These are phyloP conservation scores for Cymbopogon citratus DNA, from an alignment of 176 grass and related monocot species.

Conservation along the genomic window DNA sequence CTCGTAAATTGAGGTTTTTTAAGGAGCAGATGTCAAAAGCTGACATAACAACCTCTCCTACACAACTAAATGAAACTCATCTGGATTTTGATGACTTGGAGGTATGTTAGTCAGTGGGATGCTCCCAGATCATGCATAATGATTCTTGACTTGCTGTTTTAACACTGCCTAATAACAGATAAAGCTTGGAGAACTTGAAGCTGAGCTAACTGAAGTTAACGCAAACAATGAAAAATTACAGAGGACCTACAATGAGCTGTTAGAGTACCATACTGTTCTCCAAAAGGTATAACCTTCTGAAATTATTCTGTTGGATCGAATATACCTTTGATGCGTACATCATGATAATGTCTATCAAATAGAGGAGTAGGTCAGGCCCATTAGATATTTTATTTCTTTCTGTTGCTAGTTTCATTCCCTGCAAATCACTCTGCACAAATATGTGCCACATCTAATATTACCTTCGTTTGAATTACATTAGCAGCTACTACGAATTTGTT, in stretches of 20 bases:
- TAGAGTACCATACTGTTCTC: conserved; percentile 82
- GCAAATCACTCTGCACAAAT: not conserved
- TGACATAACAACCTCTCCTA: conserved; percentile 39
- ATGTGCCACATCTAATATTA: conserved; percentile 12
- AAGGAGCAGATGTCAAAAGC: conserved; percentile 85
- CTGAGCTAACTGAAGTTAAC: conserved; percentile 95
- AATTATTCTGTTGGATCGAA: conserved; percentile 2
- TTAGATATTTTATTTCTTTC: not conserved
- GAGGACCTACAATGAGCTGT: conserved; percentile 69
- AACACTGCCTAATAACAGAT: conserved; percentile 49
- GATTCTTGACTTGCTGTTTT: not conserved
- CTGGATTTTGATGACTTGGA: conserved; percentile 77
- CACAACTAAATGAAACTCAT: conserved; percentile 35
- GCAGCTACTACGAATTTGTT: not conserved
- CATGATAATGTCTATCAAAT: not conserved
- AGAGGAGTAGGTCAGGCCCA: not conserved
- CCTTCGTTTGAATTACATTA: not conserved
- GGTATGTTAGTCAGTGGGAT: conserved; percentile 33
- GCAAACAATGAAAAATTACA: conserved; percentile 89
- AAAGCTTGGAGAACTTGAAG: conserved; percentile 81
- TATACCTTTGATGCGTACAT: not conserved
- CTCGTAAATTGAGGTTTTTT: conserved; percentile 76
- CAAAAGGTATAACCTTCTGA: conserved; percentile 57
- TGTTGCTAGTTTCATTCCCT: conserved; percentile 1
- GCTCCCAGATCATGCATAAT: not conserved